Percentiles rank a stretch among this genome's conserved stretches.
phyloP scores from a whole-genome alignment of 2,329 filamentous ascomycete species.

The Alternaria triticina region DNA sequence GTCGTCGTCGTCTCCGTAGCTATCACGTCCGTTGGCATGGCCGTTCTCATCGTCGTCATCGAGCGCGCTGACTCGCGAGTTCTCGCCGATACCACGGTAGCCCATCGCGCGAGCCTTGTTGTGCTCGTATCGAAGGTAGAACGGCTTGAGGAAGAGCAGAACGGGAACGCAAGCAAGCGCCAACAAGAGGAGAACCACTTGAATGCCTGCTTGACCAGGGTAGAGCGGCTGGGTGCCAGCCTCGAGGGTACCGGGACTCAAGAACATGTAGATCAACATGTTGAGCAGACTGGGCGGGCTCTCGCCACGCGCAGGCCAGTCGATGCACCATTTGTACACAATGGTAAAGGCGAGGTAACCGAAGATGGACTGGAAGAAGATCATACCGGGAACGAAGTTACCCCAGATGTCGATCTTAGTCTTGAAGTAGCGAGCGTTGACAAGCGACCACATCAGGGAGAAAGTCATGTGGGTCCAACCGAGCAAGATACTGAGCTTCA shows the following conservation, averaged over 20 bases:
- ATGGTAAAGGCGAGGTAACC: slow-evolving; percentile 94
- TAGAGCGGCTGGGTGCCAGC: slow-evolving; percentile 71
- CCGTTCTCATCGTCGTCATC: slow-evolving; percentile 83
- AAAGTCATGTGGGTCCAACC: slow-evolving; percentile 99
- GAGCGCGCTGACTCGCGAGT: slow-evolving; percentile 82
- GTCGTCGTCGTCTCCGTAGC: slow-evolving; percentile 77
- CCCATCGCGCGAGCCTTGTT: slow-evolving; percentile 86
- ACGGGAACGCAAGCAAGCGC: slow-evolving; percentile 88
- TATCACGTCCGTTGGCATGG: slow-evolving; percentile 65
- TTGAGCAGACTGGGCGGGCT: slow-evolving; percentile 89
- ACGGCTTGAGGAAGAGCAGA: slow-evolving; percentile 91
- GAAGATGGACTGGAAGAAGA: slow-evolving; percentile 99
- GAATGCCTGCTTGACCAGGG: slow-evolving; percentile 74
- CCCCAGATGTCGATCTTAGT: slow-evolving; percentile 94
- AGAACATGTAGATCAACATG: slow-evolving; percentile 99
- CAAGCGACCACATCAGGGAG: slow-evolving; percentile 87
- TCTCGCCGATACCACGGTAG: slow-evolving; percentile 92
- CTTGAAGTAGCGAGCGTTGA: slow-evolving; percentile 96
- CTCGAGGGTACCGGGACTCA: slow-evolving; percentile 78
- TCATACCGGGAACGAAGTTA: slow-evolving; percentile 97
- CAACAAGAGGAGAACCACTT: slow-evolving; percentile 78
- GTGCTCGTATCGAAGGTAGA: slow-evolving; percentile 93
- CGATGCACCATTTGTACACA: slow-evolving; percentile 93
- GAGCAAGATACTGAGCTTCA: slow-evolving; percentile 98
- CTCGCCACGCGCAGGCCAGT: slow-evolving; percentile 74